These are phyloP conservation scores for Citrus cavaleriei DNA, from an alignment of 345 rosid species.

Conservation along the genomic window DNA sequence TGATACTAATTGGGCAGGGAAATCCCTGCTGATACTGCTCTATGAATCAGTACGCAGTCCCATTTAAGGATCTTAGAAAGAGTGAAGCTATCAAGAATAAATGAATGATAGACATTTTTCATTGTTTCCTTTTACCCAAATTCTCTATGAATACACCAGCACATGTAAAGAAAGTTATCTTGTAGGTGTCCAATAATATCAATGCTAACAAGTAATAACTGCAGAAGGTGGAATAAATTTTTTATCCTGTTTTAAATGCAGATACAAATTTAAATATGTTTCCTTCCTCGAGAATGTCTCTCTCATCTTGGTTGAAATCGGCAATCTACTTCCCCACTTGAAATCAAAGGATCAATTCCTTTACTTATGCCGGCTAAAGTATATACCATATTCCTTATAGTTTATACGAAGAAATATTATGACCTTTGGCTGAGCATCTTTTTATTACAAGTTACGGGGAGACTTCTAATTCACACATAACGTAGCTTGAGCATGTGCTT, in stretches of 20 bases:
- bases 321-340: not conserved
- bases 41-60: not conserved
- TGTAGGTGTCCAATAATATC: not conserved
- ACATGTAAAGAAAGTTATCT: not conserved
- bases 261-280: not conserved
- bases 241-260: not conserved
- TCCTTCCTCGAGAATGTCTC: not conserved
- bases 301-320: not conserved
- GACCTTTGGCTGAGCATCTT: not conserved
- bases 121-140: not conserved
- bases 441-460: not conserved
- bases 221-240: not conserved
- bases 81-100: not conserved
- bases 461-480: not conserved
- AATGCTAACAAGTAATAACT: not conserved
- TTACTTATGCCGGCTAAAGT: not conserved
- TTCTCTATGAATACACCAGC: not conserved
- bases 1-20: too few relatives aligned
- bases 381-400: not conserved
- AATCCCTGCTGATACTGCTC: not conserved
- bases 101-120: not conserved
- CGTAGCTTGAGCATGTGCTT: too few relatives aligned
- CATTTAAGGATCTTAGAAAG: not conserved
- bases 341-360: not conserved
- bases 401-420: not conserved